Evolutionary conservation across 148 eudicot species (phyloP).

Genomic region (Rhododendron henanense): DNA sequence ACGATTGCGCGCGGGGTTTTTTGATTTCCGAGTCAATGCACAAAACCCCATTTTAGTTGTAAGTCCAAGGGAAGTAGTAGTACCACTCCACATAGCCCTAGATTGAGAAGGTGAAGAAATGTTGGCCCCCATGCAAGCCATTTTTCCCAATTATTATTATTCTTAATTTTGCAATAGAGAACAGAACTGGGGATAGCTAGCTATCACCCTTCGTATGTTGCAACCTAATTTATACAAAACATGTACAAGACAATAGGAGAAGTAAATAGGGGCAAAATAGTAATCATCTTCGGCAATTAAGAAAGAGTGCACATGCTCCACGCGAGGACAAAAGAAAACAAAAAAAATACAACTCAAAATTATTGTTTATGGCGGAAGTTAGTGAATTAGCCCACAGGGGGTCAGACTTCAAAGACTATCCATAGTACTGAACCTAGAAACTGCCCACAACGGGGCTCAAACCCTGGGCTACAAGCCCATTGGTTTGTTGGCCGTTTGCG

Average conservation of each 20-base stretch:
- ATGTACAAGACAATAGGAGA: too few species aligned
- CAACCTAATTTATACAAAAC: too few species aligned
- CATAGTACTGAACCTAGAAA: too few species aligned
- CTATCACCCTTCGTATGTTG: too few species aligned
- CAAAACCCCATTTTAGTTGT: neutral
- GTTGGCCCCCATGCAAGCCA: neutral
- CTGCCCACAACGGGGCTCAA: too few species aligned
- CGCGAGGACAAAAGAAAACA: neutral
- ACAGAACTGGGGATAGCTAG: too few species aligned
- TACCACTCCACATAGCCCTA: neutral
- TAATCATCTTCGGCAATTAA: neutral
- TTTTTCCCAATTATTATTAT: neutral
- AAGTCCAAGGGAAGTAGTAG: neutral
- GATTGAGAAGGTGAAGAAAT: neutral
- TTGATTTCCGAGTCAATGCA: neutral
- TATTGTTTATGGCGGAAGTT: too few species aligned
- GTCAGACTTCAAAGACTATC: too few species aligned
- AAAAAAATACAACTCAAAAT: too few species aligned
- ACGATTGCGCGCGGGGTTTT: neutral
- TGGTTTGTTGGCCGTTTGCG: too few species aligned
- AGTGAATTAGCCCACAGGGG: too few species aligned
- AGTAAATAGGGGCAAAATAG: neutral
- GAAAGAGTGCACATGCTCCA: neutral
- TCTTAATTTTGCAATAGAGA: neutral
- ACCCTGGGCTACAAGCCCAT: too few species aligned